phyloP scores from a whole-genome alignment of 441 rosid genomes.

The Gossypium lobatum region DNA sequence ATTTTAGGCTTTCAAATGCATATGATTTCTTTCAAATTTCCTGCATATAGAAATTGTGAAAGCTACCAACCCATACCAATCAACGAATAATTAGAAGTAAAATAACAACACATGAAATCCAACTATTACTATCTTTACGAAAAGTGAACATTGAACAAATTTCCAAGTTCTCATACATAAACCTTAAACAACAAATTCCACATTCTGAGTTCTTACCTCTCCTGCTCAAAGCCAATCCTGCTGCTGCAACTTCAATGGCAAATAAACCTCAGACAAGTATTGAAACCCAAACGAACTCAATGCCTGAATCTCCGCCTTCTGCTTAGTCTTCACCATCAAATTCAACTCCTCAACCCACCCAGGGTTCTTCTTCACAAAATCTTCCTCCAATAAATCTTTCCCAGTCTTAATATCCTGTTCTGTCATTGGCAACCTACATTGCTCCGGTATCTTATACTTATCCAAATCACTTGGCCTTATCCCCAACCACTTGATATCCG shows the following conservation, averaged over 20 bases:
- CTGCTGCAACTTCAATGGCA: slow-evolving; percentile 96
- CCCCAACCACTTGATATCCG: slow-evolving; percentile 95
- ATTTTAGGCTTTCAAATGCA: not conserved
- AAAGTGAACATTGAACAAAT: not conserved
- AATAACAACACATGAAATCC: not conserved
- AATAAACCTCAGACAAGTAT: slow-evolving; percentile 89
- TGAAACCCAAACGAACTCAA: slow-evolving; percentile 91
- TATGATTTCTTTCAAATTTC: not conserved
- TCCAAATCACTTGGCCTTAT: slow-evolving; percentile 90
- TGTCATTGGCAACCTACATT: slow-evolving; percentile 89
- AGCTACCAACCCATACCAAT: not conserved
- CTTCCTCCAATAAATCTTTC: slow-evolving; percentile 88
- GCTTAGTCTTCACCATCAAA: slow-evolving; percentile 92
- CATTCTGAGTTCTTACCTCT: not conserved
- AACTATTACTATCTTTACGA: not conserved
- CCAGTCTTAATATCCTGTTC: slow-evolving; percentile 99
- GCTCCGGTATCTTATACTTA: slow-evolving; percentile 87
- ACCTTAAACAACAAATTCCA: not conserved
- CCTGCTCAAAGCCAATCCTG: slow-evolving; percentile 78
- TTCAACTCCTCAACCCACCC: slow-evolving; percentile 96
- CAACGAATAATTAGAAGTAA: not conserved
- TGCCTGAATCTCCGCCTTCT: slow-evolving; percentile 99
- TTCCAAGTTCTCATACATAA: slow-evolving; percentile 5
- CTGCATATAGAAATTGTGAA: not conserved
- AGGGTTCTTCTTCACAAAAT: slow-evolving; percentile 96